Conservation (phyloP, 2,329 filamentous ascomycete genomes). For the Colletotrichum endophyticum region DNA sequence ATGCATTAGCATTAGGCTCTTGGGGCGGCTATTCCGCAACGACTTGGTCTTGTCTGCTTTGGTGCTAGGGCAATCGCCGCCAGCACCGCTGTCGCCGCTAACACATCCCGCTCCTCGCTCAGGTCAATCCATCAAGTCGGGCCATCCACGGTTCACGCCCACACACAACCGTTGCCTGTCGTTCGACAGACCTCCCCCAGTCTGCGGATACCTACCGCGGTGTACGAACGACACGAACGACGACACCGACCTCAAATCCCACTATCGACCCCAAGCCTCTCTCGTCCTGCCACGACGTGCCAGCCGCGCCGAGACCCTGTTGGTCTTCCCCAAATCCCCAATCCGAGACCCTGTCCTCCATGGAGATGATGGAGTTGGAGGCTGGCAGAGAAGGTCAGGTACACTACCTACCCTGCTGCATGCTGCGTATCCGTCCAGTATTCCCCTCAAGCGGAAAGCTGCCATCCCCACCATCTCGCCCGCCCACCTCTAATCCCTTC, state of each 20-base stretch:
- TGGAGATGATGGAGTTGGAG: neutral
- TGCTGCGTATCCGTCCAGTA: conserved; percentile 11
- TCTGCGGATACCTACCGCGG: neutral
- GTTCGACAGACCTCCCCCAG: neutral
- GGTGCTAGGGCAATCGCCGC: conserved; percentile 15
- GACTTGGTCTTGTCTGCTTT: conserved; percentile 3
- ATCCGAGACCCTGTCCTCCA: neutral
- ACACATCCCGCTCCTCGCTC: neutral
- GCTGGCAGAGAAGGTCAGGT: neutral
- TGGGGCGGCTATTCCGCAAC: conserved; percentile 17
- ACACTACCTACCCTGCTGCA: neutral
- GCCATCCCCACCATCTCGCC: neutral
- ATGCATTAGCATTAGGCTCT: conserved; percentile 8
- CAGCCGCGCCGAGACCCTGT: neutral
- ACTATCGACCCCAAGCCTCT: neutral
- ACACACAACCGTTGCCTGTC: neutral
- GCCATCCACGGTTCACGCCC: neutral
- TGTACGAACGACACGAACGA: neutral
- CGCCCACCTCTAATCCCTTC: conserved; percentile 6
- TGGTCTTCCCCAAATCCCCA: neutral
- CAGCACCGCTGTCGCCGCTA: conserved; percentile 12
- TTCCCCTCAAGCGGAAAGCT: conserved; percentile 6
- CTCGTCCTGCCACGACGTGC: neutral
- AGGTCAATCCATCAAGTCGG: conserved; percentile 13
- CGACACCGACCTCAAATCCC: neutral